Percentiles rank a stretch among this genome's conserved stretches.
These are phyloP conservation scores for Petrea volubilis DNA, from an alignment of 257 asterid species.

Conservation along the genomic window DNA sequence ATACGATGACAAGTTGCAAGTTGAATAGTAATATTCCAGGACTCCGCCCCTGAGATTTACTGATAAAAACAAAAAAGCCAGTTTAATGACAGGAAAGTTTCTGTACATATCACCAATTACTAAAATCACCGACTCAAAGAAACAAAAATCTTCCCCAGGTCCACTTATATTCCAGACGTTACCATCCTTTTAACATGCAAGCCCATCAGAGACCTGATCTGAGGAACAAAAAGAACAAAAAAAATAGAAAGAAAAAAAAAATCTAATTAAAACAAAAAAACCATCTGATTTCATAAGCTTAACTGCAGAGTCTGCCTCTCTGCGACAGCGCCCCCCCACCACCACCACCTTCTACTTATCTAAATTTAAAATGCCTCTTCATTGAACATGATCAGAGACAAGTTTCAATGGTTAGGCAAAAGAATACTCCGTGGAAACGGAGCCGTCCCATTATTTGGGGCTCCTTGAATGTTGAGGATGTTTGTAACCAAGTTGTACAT, in stretches of 20 bases:
- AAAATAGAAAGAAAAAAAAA: too few species aligned
- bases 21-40: too few species aligned
- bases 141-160: background rate
- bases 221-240: too few species aligned
- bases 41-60: background rate
- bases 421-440: slow-evolving; percentile 54
- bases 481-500: slow-evolving; percentile 67
- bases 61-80: background rate
- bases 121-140: background rate
- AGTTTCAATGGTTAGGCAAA: slow-evolving; percentile 48
- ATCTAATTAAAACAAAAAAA: background rate
- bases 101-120: background rate
- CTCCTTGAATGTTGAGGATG: slow-evolving; percentile 58
- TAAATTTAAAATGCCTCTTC: background rate
- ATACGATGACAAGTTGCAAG: too few species aligned
- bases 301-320: too few species aligned
- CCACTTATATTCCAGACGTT: background rate
- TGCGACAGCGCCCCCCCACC: too few species aligned
- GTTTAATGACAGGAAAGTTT: background rate
- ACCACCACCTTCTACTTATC: too few species aligned
- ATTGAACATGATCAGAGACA: background rate
- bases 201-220: background rate
- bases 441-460: slow-evolving; percentile 65
- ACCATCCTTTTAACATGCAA: background rate
- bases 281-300: slow-evolving; percentile 16